phyloP scores from a whole-genome alignment of 257 asterid species.

The Cinchona pubescens region DNA sequence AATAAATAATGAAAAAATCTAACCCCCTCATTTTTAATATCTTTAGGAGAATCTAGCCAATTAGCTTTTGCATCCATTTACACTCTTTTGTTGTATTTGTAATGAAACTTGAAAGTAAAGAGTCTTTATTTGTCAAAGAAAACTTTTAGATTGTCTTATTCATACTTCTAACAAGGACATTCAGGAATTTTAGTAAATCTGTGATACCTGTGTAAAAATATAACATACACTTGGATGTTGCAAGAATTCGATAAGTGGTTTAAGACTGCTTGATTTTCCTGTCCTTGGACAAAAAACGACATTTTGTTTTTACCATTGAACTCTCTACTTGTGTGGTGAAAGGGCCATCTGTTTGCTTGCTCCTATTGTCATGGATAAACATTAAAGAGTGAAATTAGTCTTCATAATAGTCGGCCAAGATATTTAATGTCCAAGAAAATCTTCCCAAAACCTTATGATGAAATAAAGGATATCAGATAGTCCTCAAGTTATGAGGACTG shows the following conservation, averaged over 20 bases:
- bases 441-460: background rate
- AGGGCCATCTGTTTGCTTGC: constrained; percentile 6
- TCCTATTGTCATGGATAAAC: background rate
- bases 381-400: background rate
- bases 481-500: background rate
- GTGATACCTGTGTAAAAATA: background rate
- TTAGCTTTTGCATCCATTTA: background rate
- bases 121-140: background rate
- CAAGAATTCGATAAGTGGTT: background rate
- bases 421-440: background rate
- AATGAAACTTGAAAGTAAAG: background rate
- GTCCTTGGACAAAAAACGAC: background rate
- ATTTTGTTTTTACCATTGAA: background rate
- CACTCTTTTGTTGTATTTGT: background rate
- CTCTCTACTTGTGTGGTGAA: background rate
- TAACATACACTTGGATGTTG: background rate
- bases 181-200: background rate
- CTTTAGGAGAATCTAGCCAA: too few species aligned
- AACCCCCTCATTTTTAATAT: too few species aligned
- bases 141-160: too few species aligned
- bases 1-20: too few species aligned
- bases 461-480: background rate
- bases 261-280: background rate
- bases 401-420: background rate
- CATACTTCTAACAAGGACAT: too few species aligned